Conservation (phyloP, 495 filamentous ascomycete species). For the Rhypophila decipiens region DNA sequence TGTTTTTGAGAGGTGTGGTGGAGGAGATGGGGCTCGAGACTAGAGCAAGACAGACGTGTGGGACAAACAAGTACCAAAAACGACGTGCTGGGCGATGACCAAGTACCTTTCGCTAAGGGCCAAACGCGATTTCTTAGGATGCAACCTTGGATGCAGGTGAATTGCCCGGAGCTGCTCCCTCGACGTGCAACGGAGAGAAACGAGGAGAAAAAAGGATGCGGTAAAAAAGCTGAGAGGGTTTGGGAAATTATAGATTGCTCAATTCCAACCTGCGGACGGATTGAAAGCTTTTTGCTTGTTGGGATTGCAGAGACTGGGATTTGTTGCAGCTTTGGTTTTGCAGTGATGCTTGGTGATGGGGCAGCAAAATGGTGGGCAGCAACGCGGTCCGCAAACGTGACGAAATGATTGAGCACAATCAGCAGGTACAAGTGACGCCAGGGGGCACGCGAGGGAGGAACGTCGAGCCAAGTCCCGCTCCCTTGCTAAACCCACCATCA, state of each 20-base stretch:
- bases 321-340: no score
- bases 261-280: no score
- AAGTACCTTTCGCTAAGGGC: slow-evolving; percentile 25
- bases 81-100: slow-evolving; percentile 18
- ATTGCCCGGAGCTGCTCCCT: no score
- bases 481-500: slow-evolving; percentile 26
- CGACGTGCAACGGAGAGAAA: no score
- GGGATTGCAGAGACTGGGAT: no score
- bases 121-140: slow-evolving; percentile 7
- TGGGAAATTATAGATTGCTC: no score
- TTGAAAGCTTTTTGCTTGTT: no score
- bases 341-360: neutral
- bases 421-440: slow-evolving; percentile 20
- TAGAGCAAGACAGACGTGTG: slow-evolving; percentile 16
- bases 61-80: slow-evolving; percentile 19
- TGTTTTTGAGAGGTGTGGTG: slow-evolving; percentile 31
- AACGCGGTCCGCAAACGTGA: neutral
- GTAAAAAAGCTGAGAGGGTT: no score
- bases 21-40: slow-evolving; percentile 20
- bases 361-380: neutral
- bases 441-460: slow-evolving; percentile 22
- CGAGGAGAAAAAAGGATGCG: no score
- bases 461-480: slow-evolving; percentile 18
- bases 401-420: slow-evolving; percentile 11
- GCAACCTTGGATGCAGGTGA: no score